Evolutionary conservation across 1,284 basidiomycete genomes (phyloP), one percentile per base, ranked within the genome.

Genomic region (Phellopilus nigrolimitatus): DNA sequence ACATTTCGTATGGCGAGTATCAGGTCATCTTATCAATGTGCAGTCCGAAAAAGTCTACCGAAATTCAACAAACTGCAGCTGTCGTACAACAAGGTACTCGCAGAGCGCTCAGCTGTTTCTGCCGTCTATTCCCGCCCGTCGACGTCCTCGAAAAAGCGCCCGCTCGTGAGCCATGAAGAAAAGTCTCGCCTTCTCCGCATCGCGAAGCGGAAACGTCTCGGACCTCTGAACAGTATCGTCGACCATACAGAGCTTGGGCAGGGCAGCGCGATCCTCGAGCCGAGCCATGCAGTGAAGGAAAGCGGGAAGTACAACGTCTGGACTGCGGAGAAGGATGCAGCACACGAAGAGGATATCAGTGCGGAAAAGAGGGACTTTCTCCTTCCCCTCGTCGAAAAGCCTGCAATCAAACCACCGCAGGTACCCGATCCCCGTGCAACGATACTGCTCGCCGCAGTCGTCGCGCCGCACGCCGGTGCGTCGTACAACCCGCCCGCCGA

Each of bases 401-500:
- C 33, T 3, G 0, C 47, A 3, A 28, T 54, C 6, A 54, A 49
- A 24, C 69, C 71, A 51, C 84, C 79, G n/a, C 61, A 66, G 0
- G 61, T 70, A 3, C 64, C 66, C 21, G 72, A 78, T 54, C 75
- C 76, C 0, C 74, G 75, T 39, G 71, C 76, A 13, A 50, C 66
- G 19, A 89, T 88, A 49, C 68, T 74, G 6, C 57, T 84, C 0
- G 79, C 85, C 3, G 85, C 90, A 0, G 77, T 95, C 1, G 67
- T 78, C 1, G 67, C 80, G 4, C 95, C 95, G 0, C 90, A 91
- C 58, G 82, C 84, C 24, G 95, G 95, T 15, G 79, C 85, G 4
- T 95, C 91, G n/a, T 98, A 99, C 69, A 98, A 98, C 66, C 95
- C 95, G 0, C 80, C 84, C 0, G 81, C 79, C 12, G 75, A 79